A percentile compares a stretch with the other conserved stretches of the same genome.
phyloP scores from a whole-genome alignment of 371 early-diverging fungal species.

The Rhizomucor miehei region DNA sequence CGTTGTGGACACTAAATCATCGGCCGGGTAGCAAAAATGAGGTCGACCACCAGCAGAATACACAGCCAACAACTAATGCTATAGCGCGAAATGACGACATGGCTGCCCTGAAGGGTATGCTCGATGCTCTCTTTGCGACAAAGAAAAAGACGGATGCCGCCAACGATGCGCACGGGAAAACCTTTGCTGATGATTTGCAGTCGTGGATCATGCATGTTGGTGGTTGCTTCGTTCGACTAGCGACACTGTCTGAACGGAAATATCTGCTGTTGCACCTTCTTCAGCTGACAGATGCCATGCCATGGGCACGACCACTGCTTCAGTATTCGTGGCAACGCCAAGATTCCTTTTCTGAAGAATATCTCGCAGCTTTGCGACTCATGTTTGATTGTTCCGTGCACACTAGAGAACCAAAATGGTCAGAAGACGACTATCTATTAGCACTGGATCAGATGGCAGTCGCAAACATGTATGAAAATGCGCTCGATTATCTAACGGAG shows the following conservation, averaged over 20 bases:
- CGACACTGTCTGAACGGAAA: constrained; percentile 23
- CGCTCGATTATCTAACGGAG: constrained; percentile 5
- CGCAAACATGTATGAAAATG: constrained; percentile 14
- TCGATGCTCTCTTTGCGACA: constrained; percentile 21
- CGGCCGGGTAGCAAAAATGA: constrained; percentile 1
- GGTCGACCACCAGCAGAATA: constrained; percentile 13
- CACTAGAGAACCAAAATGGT: constrained; percentile 36
- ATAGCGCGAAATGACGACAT: not conserved
- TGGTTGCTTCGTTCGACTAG: constrained; percentile 25
- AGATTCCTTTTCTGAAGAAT: constrained; percentile 14
- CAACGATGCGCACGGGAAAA: not conserved
- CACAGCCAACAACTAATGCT: constrained; percentile 5
- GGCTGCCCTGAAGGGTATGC: constrained; percentile 7
- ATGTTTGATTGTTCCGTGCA: constrained; percentile 20
- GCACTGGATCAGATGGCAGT: constrained; percentile 63
- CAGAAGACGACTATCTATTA: constrained; percentile 61
- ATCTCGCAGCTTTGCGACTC: constrained; percentile 30
- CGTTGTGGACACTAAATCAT: constrained; percentile 22
- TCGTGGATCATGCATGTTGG: constrained; percentile 52
- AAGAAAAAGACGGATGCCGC: not conserved
- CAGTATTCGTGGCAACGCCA: constrained; percentile 35
- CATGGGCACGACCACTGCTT: constrained; percentile 59
- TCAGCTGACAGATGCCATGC: constrained; percentile 1
- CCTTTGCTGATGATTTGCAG: constrained; percentile 35
- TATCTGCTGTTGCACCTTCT: constrained; percentile 50